Evolutionary conservation across 441 rosid genomes (phyloP).

Genomic region (Adansonia grandidieri): DNA sequence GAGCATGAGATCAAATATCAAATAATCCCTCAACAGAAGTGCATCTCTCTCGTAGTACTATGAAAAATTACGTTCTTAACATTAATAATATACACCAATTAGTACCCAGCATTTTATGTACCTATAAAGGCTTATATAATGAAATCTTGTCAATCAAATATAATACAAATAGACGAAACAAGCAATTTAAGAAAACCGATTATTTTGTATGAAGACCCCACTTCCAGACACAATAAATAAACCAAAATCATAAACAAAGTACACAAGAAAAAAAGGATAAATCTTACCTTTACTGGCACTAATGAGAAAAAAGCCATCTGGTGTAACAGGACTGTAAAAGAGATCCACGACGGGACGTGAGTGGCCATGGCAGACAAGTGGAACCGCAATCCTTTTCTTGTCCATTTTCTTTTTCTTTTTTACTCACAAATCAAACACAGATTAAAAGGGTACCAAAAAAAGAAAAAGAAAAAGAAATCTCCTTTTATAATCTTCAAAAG

Average conservation of each 20-base stretch:
- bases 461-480: not conserved
- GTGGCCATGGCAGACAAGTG: constrained; percentile 94
- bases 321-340: constrained; percentile 84
- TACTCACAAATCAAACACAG: constrained; percentile 11
- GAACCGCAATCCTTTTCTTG: constrained; percentile 66
- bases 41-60: not conserved
- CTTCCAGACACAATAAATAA: not conserved
- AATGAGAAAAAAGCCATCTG: constrained; percentile 92
- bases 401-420: constrained; percentile 40
- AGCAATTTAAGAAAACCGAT: too few relatives aligned
- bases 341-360: constrained; percentile 94
- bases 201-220: too few relatives aligned
- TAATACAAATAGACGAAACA: too few relatives aligned
- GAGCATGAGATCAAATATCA: not conserved
- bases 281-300: constrained; percentile 87
- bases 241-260: not conserved
- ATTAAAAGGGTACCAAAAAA: not conserved
- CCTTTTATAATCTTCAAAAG: not conserved
- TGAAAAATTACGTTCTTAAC: not conserved
- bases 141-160: not conserved
- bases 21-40: not conserved
- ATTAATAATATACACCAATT: not conserved
- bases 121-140: not conserved
- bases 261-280: not conserved
- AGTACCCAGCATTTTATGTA: not conserved